Evolutionary conservation across 225 moss, liverwort and hornwort species (phyloP).

Genomic region (Pseudoscleropodium purum): DNA sequence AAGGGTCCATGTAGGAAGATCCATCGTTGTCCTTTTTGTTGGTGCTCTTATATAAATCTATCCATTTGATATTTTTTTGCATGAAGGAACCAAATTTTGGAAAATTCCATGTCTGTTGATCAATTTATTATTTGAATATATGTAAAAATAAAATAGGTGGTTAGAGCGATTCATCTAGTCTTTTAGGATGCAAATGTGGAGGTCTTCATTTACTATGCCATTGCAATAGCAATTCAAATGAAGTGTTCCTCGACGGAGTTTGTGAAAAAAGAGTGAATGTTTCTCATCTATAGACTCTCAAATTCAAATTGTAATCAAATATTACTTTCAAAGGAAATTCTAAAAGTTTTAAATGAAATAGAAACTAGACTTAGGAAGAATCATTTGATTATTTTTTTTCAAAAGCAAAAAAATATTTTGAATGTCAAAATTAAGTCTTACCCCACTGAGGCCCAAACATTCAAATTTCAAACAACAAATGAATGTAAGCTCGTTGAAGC

Average conservation of each 20-base stretch:
- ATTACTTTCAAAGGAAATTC: not conserved
- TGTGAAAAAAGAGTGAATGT: not conserved
- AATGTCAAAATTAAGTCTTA: not conserved
- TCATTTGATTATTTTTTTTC: not conserved
- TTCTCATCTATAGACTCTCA: not conserved
- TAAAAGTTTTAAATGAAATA: not conserved
- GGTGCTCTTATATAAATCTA: too few relatives aligned
- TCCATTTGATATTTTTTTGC: too few relatives aligned
- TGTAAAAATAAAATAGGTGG: too few relatives aligned
- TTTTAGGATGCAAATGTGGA: not conserved
- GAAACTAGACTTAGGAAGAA: not conserved
- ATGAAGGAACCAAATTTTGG: too few relatives aligned
- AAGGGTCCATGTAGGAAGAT: too few relatives aligned
- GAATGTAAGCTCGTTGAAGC: too few relatives aligned
- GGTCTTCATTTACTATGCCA: not conserved
- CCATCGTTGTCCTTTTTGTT: too few relatives aligned
- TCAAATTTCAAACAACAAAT: not conserved
- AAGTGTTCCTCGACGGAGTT: not conserved
- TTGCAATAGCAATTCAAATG: not conserved
- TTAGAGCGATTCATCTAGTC: too few relatives aligned
- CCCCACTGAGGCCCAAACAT: fast-evolving
- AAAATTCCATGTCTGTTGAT: too few relatives aligned
- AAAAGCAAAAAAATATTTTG: not conserved
- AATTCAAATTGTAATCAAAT: not conserved
- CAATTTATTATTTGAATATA: too few relatives aligned